These are phyloP conservation scores for Allium fistulosum DNA, from an alignment of 106 monocot species.

Conservation along the genomic window DNA sequence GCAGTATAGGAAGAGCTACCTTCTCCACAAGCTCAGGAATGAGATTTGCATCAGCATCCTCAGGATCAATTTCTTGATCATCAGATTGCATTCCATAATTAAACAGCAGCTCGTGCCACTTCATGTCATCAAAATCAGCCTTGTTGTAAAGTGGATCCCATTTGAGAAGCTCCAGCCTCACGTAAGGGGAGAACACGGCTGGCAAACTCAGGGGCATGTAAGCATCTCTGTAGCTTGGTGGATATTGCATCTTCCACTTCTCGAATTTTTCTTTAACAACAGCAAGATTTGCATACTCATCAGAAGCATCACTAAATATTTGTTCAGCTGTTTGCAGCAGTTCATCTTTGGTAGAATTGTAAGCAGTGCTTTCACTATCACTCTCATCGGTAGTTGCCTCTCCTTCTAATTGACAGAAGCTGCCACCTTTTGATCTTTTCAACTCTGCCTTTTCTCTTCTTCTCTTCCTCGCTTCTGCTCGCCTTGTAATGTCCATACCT, in stretches of 20 bases:
- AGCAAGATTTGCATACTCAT: constrained; percentile 77
- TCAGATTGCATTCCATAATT: constrained; percentile 50
- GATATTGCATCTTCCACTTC: constrained; percentile 61
- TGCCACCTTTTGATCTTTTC: constrained; percentile 30
- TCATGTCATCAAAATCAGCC: constrained; percentile 73
- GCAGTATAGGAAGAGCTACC: constrained; percentile 85
- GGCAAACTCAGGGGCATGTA: constrained; percentile 69
- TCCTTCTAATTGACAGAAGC: constrained; percentile 37
- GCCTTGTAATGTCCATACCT: constrained; percentile 50
- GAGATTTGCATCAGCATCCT: constrained; percentile 74
- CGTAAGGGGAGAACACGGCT: constrained; percentile 76
- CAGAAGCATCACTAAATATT: constrained; percentile 86
- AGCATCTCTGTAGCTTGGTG: constrained; percentile 67
- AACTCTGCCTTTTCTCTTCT: constrained; percentile 48
- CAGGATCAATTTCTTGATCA: constrained; percentile 27
- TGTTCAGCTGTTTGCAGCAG: constrained; percentile 65
- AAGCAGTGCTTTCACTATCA: constrained; percentile 52
- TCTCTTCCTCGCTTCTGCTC: constrained; percentile 47
- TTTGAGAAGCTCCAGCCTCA: constrained; percentile 85
- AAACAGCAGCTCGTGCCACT: constrained; percentile 77
- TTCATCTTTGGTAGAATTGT: constrained; percentile 45
- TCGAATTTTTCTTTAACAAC: constrained; percentile 75
- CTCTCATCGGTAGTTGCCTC: constrained; percentile 13
- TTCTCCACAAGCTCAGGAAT: constrained; percentile 82
- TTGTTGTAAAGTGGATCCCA: constrained; percentile 80